phyloP scores from a whole-genome alignment of 192 early-diverging fungal genomes.

The Coemansia sp. region DNA sequence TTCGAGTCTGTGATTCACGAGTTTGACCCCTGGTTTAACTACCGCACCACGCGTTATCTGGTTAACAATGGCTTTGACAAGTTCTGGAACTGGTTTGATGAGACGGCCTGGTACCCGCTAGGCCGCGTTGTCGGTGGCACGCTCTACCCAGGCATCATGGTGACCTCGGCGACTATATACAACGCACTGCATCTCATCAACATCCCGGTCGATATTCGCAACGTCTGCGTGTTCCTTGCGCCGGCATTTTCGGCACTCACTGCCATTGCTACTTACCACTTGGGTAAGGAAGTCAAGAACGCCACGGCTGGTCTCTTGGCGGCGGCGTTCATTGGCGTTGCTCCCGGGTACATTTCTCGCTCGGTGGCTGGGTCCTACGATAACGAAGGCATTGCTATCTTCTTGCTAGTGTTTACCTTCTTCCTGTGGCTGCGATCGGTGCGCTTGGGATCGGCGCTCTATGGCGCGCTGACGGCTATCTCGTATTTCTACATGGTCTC shows the following conservation, averaged over 20 bases:
- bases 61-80: constrained; percentile 95
- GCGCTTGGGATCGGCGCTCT: constrained; percentile 91
- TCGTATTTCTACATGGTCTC: constrained; percentile 99
- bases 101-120: constrained; percentile 97
- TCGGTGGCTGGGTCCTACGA: constrained; percentile 99
- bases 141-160: constrained; percentile 99
- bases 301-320: constrained; percentile 92
- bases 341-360: constrained; percentile 99
- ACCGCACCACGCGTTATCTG: constrained; percentile 90
- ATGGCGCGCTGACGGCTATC: constrained; percentile 79
- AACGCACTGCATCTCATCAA: constrained; percentile 91
- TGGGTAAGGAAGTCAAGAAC: constrained; percentile 92
- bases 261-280: constrained; percentile 91
- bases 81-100: constrained; percentile 99
- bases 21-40: constrained; percentile 99
- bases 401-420: constrained; percentile 96
- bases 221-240: constrained; percentile 97
- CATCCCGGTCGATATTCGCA: constrained; percentile 97
- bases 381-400: constrained; percentile 99
- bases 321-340: constrained; percentile 97
- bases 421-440: constrained; percentile 98
- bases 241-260: constrained; percentile 96
- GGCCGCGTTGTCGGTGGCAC: constrained; percentile 99
- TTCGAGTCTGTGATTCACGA: constrained; percentile 99
- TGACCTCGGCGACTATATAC: constrained; percentile 94